Base-by-base conservation (phyloP, 2,329 filamentous ascomycete species). In the Septoria linicola region DNA sequence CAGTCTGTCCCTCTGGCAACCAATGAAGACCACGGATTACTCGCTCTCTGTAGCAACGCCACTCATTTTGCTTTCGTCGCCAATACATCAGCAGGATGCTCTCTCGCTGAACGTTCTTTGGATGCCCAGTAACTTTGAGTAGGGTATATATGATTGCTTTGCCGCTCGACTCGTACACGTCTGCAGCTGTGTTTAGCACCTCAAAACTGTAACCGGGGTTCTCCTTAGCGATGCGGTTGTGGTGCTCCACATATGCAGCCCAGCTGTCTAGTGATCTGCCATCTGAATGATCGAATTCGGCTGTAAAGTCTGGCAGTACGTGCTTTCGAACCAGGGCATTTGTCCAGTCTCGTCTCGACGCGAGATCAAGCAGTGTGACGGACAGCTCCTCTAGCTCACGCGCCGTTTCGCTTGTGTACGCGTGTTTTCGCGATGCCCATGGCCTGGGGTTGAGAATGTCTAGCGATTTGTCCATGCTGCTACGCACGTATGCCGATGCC, bases 81-180 rank as follows among this genome's bases (percentile, higher is more conserved):
- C 51, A 54, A 20, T 52, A 34, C 41, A 54, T 47, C 10, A 55
- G n/a, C 40, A 58, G 39, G 20, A 53, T 54, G 34, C 51, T 58
- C 30, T 58, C 55, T 8, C 49, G 36, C 20, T 54, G 51, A 11
- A 52, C 44, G 17, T 51, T 34, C 39, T 45, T 49, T n/a, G 51
- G 55, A 19, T 50, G 48, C 11, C 52, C 45, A 14, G 34, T 34
- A 13, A 50, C 55, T 25, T 41, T 52, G 11, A 53, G 32, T 14
- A 53, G 17, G 20, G 36, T 21, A 35, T 50, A 54, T 13, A 57
- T 53, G 14, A 50, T 34, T 17, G 48, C 51, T 20, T 43, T 41
- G 8, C 55, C 55, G 27, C 6, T 50, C 21, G 43, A 35, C 25
- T 58, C 55, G 16, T 58, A 51, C 2, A 54, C 44, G 27, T 54